Evolutionary conservation across 805 yeast species (phyloP).

Genomic region (Lipomyces japonicus): DNA sequence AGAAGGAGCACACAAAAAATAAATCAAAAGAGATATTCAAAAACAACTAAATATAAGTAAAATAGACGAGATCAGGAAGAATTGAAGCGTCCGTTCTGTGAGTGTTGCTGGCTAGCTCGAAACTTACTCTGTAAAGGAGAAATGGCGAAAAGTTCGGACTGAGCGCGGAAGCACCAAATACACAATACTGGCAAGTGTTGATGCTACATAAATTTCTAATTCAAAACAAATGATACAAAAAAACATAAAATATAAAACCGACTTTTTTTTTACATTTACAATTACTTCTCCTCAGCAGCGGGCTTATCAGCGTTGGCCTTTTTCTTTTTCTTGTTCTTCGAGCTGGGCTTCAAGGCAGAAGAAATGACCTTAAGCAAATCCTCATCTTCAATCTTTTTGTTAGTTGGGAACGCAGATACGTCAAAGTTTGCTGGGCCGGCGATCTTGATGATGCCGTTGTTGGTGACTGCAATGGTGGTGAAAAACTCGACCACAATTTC

Average conservation of each 20-base stretch:
- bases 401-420: constrained; percentile 54
- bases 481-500: constrained; percentile 66
- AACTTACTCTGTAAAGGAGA: too few species aligned
- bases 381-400: constrained; percentile 53
- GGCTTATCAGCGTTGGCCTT: constrained; percentile 22
- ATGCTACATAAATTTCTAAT: too few species aligned
- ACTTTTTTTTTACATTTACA: too few species aligned
- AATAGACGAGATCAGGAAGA: too few species aligned
- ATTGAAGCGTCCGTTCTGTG: too few species aligned
- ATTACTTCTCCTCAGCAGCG: constrained; percentile 11
- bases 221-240: background rate
- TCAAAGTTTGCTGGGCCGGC: constrained; percentile 48
- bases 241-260: background rate
- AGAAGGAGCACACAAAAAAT: too few species aligned
- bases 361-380: constrained; percentile 47
- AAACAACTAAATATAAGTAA: too few species aligned
- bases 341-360: constrained; percentile 49
- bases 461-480: constrained; percentile 71
- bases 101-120: too few species aligned
- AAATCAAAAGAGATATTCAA: too few species aligned
- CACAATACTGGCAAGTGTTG: too few species aligned
- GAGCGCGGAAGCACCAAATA: too few species aligned
- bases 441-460: constrained; percentile 64
- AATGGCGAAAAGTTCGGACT: too few species aligned
- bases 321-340: constrained; percentile 46